Evolutionary conservation across 2,329 filamentous ascomycete species (phyloP).

Genomic region (Trichoderma guizhouense): DNA sequence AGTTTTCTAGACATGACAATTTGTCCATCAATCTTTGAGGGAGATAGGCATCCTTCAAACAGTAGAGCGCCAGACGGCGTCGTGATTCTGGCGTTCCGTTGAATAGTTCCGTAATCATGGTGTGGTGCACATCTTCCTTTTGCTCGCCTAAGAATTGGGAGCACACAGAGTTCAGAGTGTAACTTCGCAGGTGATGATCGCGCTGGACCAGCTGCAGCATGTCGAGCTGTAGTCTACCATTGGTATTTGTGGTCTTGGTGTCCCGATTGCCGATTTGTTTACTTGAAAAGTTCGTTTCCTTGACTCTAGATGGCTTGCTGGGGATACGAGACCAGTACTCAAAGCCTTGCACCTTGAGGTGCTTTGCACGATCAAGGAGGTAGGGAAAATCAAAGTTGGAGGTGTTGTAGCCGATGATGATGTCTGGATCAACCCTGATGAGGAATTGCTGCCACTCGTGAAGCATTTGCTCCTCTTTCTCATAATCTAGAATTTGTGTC

Average conservation of each 20-base stretch:
- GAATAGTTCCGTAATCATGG: constrained; percentile 98
- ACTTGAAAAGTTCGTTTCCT: constrained; percentile 84
- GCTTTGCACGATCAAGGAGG: constrained; percentile 79
- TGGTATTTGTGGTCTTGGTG: constrained; percentile 90
- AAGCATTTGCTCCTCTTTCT: constrained; percentile 84
- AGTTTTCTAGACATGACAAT: constrained; percentile 96
- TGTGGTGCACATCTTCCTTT: constrained; percentile 98
- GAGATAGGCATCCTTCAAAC: constrained; percentile 93
- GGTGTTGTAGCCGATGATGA: constrained; percentile 99
- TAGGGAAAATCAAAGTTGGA: constrained; percentile 98
- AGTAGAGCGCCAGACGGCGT: constrained; percentile 88
- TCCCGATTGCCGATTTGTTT: constrained; percentile 98
- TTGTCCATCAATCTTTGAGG: constrained; percentile 96
- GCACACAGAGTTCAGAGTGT: constrained; percentile 94
- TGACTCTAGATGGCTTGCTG: constrained; percentile 66
- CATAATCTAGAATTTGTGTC: constrained; percentile 83
- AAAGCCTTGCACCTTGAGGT: constrained; percentile 76
- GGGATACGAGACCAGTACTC: constrained; percentile 84
- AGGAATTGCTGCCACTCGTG: constrained; percentile 88
- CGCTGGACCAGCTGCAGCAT: constrained; percentile 91
- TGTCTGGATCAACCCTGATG: constrained; percentile 86
- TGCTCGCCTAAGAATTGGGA: constrained; percentile 94
- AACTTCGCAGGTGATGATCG: constrained; percentile 92
- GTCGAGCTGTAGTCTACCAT: constrained; percentile 89
- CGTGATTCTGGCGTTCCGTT: constrained; percentile 94